Percentiles rank a stretch among this genome's conserved stretches.
phyloP scores from a whole-genome alignment of 2,329 filamentous ascomycete species.

The Colletotrichum destructivum region DNA sequence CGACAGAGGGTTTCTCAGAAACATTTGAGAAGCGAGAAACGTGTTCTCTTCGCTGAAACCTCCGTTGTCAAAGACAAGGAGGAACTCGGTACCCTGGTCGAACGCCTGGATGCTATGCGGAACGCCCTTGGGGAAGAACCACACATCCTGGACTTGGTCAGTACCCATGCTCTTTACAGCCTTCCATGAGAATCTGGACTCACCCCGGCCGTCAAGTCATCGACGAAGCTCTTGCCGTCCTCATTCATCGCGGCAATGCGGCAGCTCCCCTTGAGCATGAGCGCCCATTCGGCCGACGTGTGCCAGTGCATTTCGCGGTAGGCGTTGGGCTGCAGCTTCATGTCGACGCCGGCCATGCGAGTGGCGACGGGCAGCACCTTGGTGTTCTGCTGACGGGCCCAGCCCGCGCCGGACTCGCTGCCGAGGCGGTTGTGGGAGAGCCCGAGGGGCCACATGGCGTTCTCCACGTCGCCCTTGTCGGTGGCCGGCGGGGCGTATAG shows the following conservation, averaged over 20 bases:
- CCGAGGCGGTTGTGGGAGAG: conserved; percentile 66
- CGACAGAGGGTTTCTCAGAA: conserved; percentile 65
- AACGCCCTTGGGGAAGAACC: conserved; percentile 67
- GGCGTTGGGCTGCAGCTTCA: conserved; percentile 69
- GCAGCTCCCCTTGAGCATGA: conserved; percentile 68
- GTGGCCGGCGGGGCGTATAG: conserved; percentile 68
- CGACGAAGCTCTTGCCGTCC: conserved; percentile 63
- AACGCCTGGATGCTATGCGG: conserved; percentile 70
- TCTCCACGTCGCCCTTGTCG: conserved; percentile 63
- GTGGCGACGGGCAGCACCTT: conserved; percentile 64
- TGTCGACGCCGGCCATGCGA: conserved; percentile 71
- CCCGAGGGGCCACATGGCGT: conserved; percentile 69
- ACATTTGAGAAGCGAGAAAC: conserved; percentile 70
- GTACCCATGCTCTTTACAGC: not conserved
- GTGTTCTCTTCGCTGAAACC: conserved; percentile 72
- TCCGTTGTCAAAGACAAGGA: conserved; percentile 73
- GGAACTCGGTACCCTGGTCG: conserved; percentile 69
- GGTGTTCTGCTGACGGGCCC: conserved; percentile 68
- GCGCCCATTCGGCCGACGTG: conserved; percentile 66
- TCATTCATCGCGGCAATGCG: conserved; percentile 67
- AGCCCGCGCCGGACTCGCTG: conserved; percentile 61
- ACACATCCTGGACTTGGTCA: conserved; percentile 60
- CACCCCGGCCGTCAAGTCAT: conserved; percentile 58
- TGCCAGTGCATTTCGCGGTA: conserved; percentile 78
- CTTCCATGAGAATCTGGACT: not conserved